Base-by-base conservation (phyloP, 2,329 filamentous ascomycete genomes). In the Aspergillus sergii region DNA sequence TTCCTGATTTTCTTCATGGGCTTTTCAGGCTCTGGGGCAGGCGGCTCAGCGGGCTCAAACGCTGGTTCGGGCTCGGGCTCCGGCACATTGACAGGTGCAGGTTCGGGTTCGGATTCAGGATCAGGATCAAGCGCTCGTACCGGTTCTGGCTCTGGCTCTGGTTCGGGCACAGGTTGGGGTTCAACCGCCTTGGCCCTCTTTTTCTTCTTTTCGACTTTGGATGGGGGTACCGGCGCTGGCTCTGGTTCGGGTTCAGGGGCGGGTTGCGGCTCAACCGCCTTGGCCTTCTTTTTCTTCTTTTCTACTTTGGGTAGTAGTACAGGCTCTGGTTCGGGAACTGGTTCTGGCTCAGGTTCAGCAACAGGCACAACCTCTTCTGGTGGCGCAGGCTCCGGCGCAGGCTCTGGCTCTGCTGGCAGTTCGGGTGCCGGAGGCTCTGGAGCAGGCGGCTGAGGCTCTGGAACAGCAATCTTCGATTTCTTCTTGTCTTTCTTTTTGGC, bases 1-100 rank as follows among this genome's bases (percentile, higher is more conserved):
- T 74, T 78, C 65, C 79, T 80, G 51, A 73, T 75, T 70, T 74
- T 78, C 60, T 69, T 73, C n/a, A 68, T 70, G 63, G 65, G 59
- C 69, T 78, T 68, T 55, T 72, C 66, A 32, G 73, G 69, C 23
- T 69, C 62, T 11, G 66, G 65, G n/a, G 63, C 66, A 14, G 67
- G 62, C 34, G 67, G 67, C 77, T 79, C 69, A 46, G 66, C 56
- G 28, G 66, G 63, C 51, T 69, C 67, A 39, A 64, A 63, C 45
- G 69, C 69, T 10, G 67, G 68, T 10, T 63, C 67, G 2, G 75
- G 72, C 60, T 76, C 75, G 28, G 70, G 69, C 55, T 77, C 72
- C 1, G 71, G 67, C 58, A 73, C 69, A 39, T 51, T 14, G 26
- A 34, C 48, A 51, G 69, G 68, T 56, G 69, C 64, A 12, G 72